These are phyloP conservation scores for Pythium periplocum DNA, from an alignment of 352 stramenopile species.

Conservation along the genomic window DNA sequence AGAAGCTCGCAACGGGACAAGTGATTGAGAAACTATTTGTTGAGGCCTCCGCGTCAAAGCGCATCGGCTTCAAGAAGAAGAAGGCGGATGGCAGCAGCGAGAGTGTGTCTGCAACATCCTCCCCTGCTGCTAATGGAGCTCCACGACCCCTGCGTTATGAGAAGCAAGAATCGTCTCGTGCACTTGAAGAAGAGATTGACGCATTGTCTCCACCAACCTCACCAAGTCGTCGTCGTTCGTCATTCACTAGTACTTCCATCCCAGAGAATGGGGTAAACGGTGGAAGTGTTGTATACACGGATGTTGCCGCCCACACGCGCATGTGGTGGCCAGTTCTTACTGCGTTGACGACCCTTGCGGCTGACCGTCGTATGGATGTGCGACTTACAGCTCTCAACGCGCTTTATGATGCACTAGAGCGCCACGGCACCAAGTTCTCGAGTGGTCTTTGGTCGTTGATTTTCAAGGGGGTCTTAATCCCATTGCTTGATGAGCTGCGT, in stretches of 20 bases:
- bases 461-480: conserved; percentile 84
- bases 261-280: conserved; percentile 1
- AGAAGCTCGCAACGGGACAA: conserved; percentile 65
- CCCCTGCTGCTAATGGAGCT: conserved; percentile 12
- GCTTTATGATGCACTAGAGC: conserved; percentile 71
- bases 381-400: conserved; percentile 63
- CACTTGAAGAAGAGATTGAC: conserved; percentile 54
- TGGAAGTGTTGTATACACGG: conserved; percentile 40
- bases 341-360: conserved; percentile 91
- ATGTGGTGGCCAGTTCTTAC: conserved; percentile 96
- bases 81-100: conserved; percentile 17
- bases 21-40: conserved; percentile 65
- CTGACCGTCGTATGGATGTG: conserved; percentile 88
- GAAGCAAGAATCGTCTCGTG: conserved; percentile 55
- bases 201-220: conserved; percentile 35
- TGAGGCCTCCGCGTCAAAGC: conserved; percentile 28
- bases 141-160: conserved; percentile 41
- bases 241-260: conserved; percentile 9
- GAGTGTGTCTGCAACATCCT: conserved; percentile 11
- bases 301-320: conserved; percentile 60
- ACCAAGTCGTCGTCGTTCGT: conserved; percentile 27
- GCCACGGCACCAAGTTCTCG: conserved; percentile 68
- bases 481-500: conserved; percentile 70
- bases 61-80: conserved; percentile 56
- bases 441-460: conserved; percentile 74